Conservation (phyloP, 2,329 filamentous ascomycete species). For the Aspergillus aculeatinus region DNA sequence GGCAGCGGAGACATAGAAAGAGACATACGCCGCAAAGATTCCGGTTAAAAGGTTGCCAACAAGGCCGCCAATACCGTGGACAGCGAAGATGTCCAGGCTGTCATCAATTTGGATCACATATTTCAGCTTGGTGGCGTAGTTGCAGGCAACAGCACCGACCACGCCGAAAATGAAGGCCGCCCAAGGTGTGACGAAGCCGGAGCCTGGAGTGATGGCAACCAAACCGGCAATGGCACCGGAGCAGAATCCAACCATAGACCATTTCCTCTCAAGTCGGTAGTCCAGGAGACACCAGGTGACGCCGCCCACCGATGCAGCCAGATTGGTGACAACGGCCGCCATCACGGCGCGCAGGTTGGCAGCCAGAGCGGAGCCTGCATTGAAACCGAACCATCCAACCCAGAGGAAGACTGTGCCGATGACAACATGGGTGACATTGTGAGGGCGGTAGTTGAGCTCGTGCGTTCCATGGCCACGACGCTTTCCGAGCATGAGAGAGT, state of each 20-base stretch:
- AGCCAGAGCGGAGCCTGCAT: conserved; percentile 76
- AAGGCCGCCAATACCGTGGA: conserved; percentile 74
- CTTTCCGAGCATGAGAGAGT: conserved; percentile 89
- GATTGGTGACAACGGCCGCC: conserved; percentile 81
- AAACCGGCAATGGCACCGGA: conserved; percentile 84
- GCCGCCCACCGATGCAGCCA: conserved; percentile 79
- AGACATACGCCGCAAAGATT: conserved; percentile 71
- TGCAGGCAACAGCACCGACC: conserved; percentile 73
- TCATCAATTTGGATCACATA: conserved; percentile 79
- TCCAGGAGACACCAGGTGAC: conserved; percentile 89
- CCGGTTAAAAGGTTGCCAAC: conserved; percentile 77
- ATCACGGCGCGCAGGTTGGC: conserved; percentile 84
- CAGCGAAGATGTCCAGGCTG: conserved; percentile 83
- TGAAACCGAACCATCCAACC: conserved; percentile 97
- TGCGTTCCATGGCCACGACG: conserved; percentile 80
- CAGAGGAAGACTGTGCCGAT: conserved; percentile 91
- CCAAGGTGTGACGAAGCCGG: conserved; percentile 83
- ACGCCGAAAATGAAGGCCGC: conserved; percentile 76
- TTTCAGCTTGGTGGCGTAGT: conserved; percentile 90
- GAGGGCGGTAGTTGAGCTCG: conserved; percentile 85
- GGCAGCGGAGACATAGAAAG: background rate
- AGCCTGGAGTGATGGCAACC: conserved; percentile 84
- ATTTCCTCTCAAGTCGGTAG: conserved; percentile 85
- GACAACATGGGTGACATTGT: conserved; percentile 90
- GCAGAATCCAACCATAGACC: conserved; percentile 91